Evolutionary conservation across 2,329 filamentous ascomycete species (phyloP), one percentile per base, ranked within the genome.

Genomic region (Colletotrichum lupini): DNA sequence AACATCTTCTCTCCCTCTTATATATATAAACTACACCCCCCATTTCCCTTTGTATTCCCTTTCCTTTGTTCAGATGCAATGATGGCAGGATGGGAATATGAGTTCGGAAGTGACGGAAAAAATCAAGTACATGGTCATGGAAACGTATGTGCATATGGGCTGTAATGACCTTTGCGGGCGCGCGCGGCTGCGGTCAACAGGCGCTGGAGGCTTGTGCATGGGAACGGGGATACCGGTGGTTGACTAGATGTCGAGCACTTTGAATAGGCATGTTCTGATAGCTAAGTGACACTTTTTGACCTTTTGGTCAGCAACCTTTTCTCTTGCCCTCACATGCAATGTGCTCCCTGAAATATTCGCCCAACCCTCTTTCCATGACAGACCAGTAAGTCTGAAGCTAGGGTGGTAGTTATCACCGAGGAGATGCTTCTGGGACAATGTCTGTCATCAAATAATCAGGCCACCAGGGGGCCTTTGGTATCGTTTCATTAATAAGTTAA

Each of bases 401-500:
- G 9, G 52, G 12, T 12, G 22, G 52, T 24, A 7, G 16, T 5
- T 42, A 24, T 12, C 52, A 26, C 6, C 5, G 22, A 14, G 12
- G n/a, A 55, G 24, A 26, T 24, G n/a, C 52, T 12, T 26, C n/a
- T 12, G 12, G 12, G 1, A n/a, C 7, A 14, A 62, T 30, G 30
- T 22, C 46, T 62, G 35, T 16, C n/a, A 19, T 62, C 59, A 32
- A 32, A 61, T 8, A n/a, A 28, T 61, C 14, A 26, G 59, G 56
- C 55, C 55, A 30, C 55, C 30, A 16, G 35, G 19, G 37, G 37
- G 32, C 32, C 37, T 19, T n/a, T 61, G 67, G 61, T 73, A 71
- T 71, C 56, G 61, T 66, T 57, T 71, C 37, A 66, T 71, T 61
- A 73, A 59, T 49, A 49, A 26, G 42, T 69, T 60, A 32, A n/a